Conservation (phyloP, 352 stramenopile species). For the Elongisporangium prolatum region DNA sequence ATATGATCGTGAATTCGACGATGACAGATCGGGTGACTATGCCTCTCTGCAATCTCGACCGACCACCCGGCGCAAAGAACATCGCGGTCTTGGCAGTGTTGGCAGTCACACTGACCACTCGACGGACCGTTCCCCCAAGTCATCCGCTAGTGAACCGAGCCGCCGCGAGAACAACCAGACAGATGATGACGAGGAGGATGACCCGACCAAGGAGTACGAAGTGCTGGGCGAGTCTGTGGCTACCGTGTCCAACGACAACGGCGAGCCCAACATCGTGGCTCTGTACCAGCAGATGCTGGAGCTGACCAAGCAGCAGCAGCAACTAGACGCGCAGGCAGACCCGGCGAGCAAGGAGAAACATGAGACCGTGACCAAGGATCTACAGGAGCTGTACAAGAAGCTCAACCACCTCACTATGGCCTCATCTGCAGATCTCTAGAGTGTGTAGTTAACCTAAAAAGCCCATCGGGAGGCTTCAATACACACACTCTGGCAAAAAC, state of each 20-base stretch:
- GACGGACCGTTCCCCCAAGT: background rate
- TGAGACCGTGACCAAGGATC: constrained; percentile 25
- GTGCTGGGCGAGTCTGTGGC: background rate
- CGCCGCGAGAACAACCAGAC: background rate
- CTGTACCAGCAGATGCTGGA: constrained; percentile 64
- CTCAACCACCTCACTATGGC: constrained; percentile 26
- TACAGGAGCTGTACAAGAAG: constrained; percentile 47
- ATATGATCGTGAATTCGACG: background rate
- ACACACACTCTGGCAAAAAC: background rate
- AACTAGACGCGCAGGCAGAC: constrained; percentile 35
- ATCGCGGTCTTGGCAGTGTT: background rate
- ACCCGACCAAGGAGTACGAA: background rate
- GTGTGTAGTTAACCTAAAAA: background rate
- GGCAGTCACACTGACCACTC: background rate
- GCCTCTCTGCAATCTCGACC: background rate
- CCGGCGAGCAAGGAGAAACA: constrained; percentile 21
- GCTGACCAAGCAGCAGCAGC: constrained; percentile 52
- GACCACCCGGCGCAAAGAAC: background rate
- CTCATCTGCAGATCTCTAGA: background rate
- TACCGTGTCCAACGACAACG: constrained; percentile 15
- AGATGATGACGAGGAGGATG: background rate
- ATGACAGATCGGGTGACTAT: background rate
- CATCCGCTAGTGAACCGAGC: background rate
- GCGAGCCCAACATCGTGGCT: constrained; percentile 33
- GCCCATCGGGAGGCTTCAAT: background rate